Conservation (phyloP, 371 early-diverging fungal genomes). For the Chytridium lagenaria region DNA sequence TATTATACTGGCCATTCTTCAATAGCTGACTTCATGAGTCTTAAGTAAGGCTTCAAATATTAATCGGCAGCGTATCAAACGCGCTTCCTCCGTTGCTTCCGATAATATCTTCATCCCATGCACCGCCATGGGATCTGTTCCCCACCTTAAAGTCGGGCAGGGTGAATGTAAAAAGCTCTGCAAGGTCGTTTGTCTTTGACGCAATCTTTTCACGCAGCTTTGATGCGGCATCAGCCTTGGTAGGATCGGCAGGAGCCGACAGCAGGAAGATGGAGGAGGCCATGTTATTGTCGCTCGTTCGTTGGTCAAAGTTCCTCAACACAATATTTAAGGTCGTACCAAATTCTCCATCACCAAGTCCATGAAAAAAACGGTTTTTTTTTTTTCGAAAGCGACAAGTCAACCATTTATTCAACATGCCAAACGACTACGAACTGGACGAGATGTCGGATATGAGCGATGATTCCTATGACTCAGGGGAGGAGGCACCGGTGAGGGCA, state of each 20-base stretch:
- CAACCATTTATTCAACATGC: not conserved
- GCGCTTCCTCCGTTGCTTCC: not conserved
- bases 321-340: no score
- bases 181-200: slow-evolving; percentile 45
- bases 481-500: not conserved
- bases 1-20: no score
- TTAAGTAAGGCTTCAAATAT: no score
- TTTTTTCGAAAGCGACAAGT: no score
- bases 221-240: slow-evolving; percentile 53
- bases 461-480: not conserved
- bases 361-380: no score
- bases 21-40: no score
- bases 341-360: no score
- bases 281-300: no score
- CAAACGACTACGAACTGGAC: slow-evolving; percentile 3
- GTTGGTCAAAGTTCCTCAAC: no score
- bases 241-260: slow-evolving; percentile 58
- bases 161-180: slow-evolving; percentile 70
- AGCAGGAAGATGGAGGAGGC: slow-evolving; percentile 43
- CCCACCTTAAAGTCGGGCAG: slow-evolving; percentile 78
- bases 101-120: not conserved
- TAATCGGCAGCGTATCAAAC: not conserved
- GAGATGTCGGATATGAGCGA: no score
- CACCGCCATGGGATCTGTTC: not conserved
- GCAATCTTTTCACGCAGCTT: slow-evolving; percentile 57